Evolutionary conservation across 345 rosid species (phyloP), one percentile per base, ranked within the genome.

Genomic region (Euphorbia lathyris): DNA sequence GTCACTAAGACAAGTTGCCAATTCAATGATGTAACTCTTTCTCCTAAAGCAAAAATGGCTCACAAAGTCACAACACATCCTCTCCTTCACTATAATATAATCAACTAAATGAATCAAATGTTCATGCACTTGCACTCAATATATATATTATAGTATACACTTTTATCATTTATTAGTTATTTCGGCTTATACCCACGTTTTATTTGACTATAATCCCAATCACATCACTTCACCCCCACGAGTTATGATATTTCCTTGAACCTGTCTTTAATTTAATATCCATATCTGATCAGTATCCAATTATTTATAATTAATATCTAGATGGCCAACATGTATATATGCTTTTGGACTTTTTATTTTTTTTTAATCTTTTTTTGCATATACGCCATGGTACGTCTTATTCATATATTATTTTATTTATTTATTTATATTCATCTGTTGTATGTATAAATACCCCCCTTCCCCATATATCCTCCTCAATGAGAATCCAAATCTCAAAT

Each of bases 121-220:
- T 60, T 60, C 65, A 60, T 60, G 65, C 65, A 60, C 65, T 34
- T 60, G 65, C 45, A 60, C 65, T 30, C 38, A 26, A 58, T 9
- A 13, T 12, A 1, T 40, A 45, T 45, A 45, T 45, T 40, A 40
- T 40, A 40, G 11, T 7, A 47, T 47, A 1, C n/a, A 0, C 19
- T 13, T 47, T 14, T 47, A 47, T 17, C 7, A 9, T 40, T 40
- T 40, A 40, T 9, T 4, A 40, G 2, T 4, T 40, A 4, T 40
- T 40, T 19, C 50, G 42, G 69, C 50, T 32, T 30, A 67, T 67
- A 9, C 43, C 52, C 60, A 48, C 68, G 51, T 64, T 65, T 43
- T 22, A 27, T 20, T 56, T 65, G 75, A 72, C 70, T 23, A 30
- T n/a, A 10, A 3, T 52, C 5, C 30, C 47, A 22, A 56, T 56